phyloP scores from a whole-genome alignment of 257 asterid genomes.

The Fraxinus americana region DNA sequence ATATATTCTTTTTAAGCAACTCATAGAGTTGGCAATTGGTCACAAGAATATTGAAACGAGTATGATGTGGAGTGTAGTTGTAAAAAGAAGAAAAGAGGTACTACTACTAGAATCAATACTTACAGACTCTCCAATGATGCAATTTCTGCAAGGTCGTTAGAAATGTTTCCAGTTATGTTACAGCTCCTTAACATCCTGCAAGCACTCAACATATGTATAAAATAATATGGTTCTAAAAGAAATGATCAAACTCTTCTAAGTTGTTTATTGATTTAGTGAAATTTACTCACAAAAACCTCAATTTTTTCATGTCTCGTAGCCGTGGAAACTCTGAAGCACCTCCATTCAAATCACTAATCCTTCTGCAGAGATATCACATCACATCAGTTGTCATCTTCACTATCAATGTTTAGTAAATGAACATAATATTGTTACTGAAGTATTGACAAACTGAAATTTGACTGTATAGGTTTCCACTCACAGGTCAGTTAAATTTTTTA shows the following conservation, averaged over 20 bases:
- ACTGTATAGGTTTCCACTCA: constrained; percentile 32
- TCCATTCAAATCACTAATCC: constrained; percentile 59
- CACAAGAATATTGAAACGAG: too few species aligned
- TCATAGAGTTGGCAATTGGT: too few species aligned
- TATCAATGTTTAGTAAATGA: background rate
- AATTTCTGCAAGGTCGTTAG: constrained; percentile 31
- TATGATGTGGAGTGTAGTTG: too few species aligned
- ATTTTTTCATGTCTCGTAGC: constrained; percentile 38
- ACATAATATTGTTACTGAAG: background rate
- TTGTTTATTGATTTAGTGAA: constrained; percentile 16
- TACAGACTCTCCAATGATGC: constrained; percentile 35
- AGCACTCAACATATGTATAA: constrained; percentile 4
- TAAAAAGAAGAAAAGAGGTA: too few species aligned
- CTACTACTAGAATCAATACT: constrained; percentile 1
- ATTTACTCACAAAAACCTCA: constrained; percentile 47
- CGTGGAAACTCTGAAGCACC: constrained; percentile 50
- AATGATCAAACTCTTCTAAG: background rate
- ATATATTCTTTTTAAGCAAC: too few species aligned
- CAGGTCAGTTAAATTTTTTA: constrained; percentile 50
- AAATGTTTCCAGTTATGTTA: constrained; percentile 52
- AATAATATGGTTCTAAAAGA: background rate
- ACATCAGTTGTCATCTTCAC: background rate
- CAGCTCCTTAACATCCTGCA: constrained; percentile 72
- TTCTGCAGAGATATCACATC: constrained; percentile 41
- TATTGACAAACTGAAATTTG: background rate